Evolutionary conservation across 306 rosid genomes (phyloP).

Genomic region (Dicorynia guianensis): DNA sequence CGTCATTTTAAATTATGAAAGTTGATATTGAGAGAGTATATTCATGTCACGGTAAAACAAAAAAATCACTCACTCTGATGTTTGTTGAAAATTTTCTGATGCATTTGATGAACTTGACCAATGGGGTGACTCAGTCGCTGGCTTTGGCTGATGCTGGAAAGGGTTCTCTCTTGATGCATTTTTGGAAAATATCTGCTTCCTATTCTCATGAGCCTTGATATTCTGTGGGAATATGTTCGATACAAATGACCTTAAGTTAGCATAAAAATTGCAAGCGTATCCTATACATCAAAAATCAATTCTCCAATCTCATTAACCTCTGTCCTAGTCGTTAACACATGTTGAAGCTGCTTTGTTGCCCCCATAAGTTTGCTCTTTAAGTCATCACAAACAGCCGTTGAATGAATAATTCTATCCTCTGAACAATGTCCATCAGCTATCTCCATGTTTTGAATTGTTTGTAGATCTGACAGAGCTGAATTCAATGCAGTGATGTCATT

Average conservation of each 20-base stretch:
- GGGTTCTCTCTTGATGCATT: slow-evolving; percentile 71
- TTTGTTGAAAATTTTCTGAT: slow-evolving; percentile 51
- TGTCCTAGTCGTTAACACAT: slow-evolving; percentile 87
- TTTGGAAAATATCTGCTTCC: slow-evolving; percentile 86
- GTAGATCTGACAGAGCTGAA: slow-evolving; percentile 79
- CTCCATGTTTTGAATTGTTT: slow-evolving; percentile 78
- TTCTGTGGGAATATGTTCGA: slow-evolving; percentile 53
- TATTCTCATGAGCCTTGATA: slow-evolving; percentile 91
- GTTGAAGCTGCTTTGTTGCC: slow-evolving; percentile 81
- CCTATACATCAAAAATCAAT: slow-evolving; percentile 8
- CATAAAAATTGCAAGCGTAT: slow-evolving; percentile 3
- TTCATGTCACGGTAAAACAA: neutral
- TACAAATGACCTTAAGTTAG: neutral
- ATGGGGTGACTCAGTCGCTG: slow-evolving; percentile 78
- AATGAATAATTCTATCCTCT: slow-evolving; percentile 81
- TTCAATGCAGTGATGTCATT: slow-evolving; percentile 88
- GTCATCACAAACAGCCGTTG: slow-evolving; percentile 89
- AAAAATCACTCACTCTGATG: slow-evolving; percentile 60
- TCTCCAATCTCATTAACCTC: slow-evolving; percentile 57
- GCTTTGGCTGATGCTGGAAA: slow-evolving; percentile 68
- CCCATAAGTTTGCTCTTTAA: slow-evolving; percentile 86
- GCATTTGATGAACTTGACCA: slow-evolving; percentile 73
- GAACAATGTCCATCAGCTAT: slow-evolving; percentile 79
- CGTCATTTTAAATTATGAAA: slow-evolving; percentile 4
- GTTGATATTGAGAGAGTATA: slow-evolving; percentile 12